A percentile compares a stretch with the other conserved stretches of the same genome.
These are phyloP conservation scores for Colletotrichum sansevieriae DNA, from an alignment of 2,329 filamentous ascomycete species.

Conservation along the genomic window DNA sequence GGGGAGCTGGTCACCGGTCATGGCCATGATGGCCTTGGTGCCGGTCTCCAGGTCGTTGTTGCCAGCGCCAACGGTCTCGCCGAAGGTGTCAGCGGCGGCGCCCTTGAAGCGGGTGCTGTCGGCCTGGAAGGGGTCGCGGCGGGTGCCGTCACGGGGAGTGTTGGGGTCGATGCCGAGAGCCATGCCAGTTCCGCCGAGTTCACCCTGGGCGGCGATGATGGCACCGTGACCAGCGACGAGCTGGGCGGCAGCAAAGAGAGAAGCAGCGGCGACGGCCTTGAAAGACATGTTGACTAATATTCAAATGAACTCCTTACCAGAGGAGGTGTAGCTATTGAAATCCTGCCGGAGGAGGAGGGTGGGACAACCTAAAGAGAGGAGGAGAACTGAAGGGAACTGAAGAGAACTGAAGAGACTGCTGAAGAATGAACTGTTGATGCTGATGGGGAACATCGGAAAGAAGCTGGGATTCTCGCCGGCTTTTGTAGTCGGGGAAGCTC, in stretches of 20 bases:
- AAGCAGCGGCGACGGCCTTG: constrained; percentile 54
- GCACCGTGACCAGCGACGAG: constrained; percentile 72
- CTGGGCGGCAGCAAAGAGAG: constrained; percentile 65
- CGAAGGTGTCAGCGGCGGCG: constrained; percentile 62
- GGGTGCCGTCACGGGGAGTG: constrained; percentile 73
- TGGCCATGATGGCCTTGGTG: constrained; percentile 68
- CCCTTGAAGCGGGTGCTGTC: constrained; percentile 74
- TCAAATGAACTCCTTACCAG: constrained; percentile 36
- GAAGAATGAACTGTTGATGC: constrained; percentile 30
- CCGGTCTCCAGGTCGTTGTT: constrained; percentile 69
- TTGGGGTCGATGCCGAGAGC: constrained; percentile 63
- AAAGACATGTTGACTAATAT: constrained; percentile 48
- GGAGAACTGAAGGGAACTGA: constrained; percentile 36
- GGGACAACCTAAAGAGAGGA: constrained; percentile 23
- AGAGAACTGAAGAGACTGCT: constrained; percentile 38
- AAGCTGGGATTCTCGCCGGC: constrained; percentile 11
- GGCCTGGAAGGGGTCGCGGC: constrained; percentile 71
- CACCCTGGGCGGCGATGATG: constrained; percentile 69
- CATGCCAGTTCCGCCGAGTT: constrained; percentile 68
- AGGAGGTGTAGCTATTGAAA: constrained; percentile 37
- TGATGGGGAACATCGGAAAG: constrained; percentile 14
- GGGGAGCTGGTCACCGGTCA: constrained; percentile 68
- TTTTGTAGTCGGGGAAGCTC: constrained; percentile 36
- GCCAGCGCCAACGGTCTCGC: constrained; percentile 70
- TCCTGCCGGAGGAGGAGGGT: constrained; percentile 39